phyloP scores from a whole-genome alignment of 1,139 yeast genomes.

The Pichiaceae sp. region DNA sequence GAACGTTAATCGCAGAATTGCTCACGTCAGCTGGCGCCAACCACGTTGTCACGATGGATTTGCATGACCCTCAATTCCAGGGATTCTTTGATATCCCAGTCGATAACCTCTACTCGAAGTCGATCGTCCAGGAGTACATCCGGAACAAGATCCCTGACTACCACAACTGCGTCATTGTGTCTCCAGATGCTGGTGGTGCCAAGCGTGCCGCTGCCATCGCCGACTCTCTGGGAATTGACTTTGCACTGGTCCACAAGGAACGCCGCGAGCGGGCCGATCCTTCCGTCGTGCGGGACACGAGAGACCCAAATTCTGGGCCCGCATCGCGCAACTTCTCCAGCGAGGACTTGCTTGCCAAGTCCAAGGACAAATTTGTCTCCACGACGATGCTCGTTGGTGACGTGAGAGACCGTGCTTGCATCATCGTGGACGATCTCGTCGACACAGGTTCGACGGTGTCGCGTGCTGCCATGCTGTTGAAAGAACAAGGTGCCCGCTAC shows the following conservation, averaged over 20 bases:
- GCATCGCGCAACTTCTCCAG: background rate
- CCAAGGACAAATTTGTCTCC: constrained; percentile 33
- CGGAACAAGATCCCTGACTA: constrained; percentile 64
- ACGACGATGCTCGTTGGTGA: constrained; percentile 93
- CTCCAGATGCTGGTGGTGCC: constrained; percentile 98
- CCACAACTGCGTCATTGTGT: constrained; percentile 75
- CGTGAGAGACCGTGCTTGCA: constrained; percentile 75
- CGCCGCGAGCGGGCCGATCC: constrained; percentile 44
- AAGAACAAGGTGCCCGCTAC: constrained; percentile 84
- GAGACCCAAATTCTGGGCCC: background rate
- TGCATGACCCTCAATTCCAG: constrained; percentile 93
- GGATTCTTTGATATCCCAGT: constrained; percentile 92
- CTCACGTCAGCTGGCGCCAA: constrained; percentile 94
- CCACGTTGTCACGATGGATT: constrained; percentile 93
- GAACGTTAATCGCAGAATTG: constrained; percentile 83
- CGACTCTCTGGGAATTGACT: constrained; percentile 78
- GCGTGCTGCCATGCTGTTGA: constrained; percentile 82
- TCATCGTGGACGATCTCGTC: constrained; percentile 83
- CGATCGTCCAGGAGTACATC: constrained; percentile 74
- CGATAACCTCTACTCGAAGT: constrained; percentile 82
- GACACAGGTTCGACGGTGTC: constrained; percentile 92
- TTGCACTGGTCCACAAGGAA: constrained; percentile 95
- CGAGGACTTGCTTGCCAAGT: constrained; percentile 2
- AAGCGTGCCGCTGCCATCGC: constrained; percentile 93
- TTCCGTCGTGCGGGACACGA: background rate